Evolutionary conservation across 352 stramenopile species (phyloP), one percentile per base, ranked within the genome.

Genomic region (Phytophthora palmivora): DNA sequence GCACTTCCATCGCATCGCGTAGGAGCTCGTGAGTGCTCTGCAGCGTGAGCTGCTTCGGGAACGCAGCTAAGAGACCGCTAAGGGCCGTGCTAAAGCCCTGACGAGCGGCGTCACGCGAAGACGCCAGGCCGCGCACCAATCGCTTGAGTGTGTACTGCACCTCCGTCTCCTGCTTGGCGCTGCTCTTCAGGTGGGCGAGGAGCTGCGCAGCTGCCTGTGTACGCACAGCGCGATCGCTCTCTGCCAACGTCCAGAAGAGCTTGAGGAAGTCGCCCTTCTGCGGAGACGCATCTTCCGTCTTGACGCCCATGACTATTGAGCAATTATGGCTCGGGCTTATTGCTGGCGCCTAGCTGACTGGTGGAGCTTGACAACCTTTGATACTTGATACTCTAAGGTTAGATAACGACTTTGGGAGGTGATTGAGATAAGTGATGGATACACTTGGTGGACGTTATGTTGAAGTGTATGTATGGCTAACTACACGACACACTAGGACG

Each of bases 131-230:
- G 58, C 88, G 89, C 58, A 98, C 85, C 50, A 98, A 70, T 0
- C 92, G 87, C 78, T 97, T 97, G 53, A 97, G 75, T 58, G 91
- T 96, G 74, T 98, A 98, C 42, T 91, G 71, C 44, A 94, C 74
- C 38, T 97, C 89, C 8, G 44, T 32, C 8, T 80, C 71, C 8
- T 62, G 43, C 46, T 76, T 72, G 18, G 26, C 39, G 43, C 61
- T 69, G 51, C 60, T 59, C 60, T 70, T 59, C 57, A 87, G 42
- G 49, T 92, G 71, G 24, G 53, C 50, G 30, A 96, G 70, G 26
- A 93, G 60, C 58, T 86, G 65, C 19, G 78, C 74, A n/a, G 79
- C 82, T 8, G 87, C 84, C 34, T 79, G 57, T 21, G 76, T 84
- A 37, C 87, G 85, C 47, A 72, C 77, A 32, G 62, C 49, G 8